A percentile compares a stretch with the other conserved stretches of the same genome.
phyloP scores from a whole-genome alignment of 2,329 filamentous ascomycete species.

The Tolypocladium sp. region DNA sequence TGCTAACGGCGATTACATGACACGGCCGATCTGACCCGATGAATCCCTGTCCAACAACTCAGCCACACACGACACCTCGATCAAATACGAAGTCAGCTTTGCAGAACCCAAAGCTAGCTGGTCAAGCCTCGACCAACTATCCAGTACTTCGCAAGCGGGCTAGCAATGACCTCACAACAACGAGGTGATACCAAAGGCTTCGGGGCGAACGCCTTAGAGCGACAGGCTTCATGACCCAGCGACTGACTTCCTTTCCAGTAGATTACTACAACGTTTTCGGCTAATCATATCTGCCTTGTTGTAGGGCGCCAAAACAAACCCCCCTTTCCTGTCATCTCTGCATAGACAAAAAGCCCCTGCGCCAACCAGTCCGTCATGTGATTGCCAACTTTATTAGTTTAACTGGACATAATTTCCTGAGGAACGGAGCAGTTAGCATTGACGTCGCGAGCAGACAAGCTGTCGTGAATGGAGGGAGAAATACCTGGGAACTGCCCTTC shows the following conservation, averaged over 20 bases:
- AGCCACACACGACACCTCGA: not conserved
- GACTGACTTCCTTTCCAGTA: not conserved
- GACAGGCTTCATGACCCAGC: not conserved
- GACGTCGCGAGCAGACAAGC: not conserved
- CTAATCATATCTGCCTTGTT: not conserved
- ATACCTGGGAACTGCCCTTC: slow-evolving; percentile 91
- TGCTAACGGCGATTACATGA: too few species aligned
- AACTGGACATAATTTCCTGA: slow-evolving; percentile 43
- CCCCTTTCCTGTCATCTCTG: not conserved
- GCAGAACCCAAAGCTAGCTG: not conserved
- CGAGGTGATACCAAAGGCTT: not conserved
- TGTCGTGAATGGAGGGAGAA: slow-evolving; percentile 12
- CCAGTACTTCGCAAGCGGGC: too few species aligned
- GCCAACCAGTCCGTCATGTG: not conserved
- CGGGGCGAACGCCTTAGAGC: not conserved
- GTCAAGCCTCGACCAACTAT: too few species aligned
- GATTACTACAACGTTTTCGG: not conserved
- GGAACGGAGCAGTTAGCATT: not conserved
- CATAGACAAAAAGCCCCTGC: not conserved
- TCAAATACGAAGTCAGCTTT: not conserved
- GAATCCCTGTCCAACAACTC: not conserved
- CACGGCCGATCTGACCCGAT: too few species aligned
- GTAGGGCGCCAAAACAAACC: not conserved
- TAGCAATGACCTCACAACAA: not conserved
- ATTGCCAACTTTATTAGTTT: slow-evolving; percentile 8